A percentile compares a stretch with the other conserved stretches of the same genome.
Evolutionary conservation across 78 protist species (phyloP).

Genomic region (Dictyostelium intermedium): DNA sequence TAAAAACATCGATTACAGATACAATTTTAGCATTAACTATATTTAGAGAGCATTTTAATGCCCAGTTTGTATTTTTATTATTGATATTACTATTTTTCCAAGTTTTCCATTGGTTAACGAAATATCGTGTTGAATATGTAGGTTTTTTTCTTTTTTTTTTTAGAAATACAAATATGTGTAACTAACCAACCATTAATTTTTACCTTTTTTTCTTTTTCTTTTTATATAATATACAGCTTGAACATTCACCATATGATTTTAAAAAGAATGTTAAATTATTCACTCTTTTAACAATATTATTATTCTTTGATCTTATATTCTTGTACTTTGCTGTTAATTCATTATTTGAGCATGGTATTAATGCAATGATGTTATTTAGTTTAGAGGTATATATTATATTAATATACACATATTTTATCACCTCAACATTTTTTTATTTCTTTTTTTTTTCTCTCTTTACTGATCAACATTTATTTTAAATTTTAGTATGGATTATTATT

Average conservation of each 20-base stretch:
- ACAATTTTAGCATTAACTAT: slow-evolving; percentile 93
- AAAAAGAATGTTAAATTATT: slow-evolving; percentile 71
- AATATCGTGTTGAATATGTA: slow-evolving; percentile 90
- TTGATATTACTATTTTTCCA: slow-evolving; percentile 85
- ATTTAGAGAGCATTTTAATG: slow-evolving; percentile 91
- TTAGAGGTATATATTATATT: slow-evolving; percentile 77
- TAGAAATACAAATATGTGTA: background rate
- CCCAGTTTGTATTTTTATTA: slow-evolving; percentile 79
- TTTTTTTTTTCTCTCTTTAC: background rate
- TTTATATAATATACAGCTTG: slow-evolving; percentile 83
- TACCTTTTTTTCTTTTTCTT: background rate
- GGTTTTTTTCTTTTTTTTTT: background rate
- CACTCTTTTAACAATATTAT: slow-evolving; percentile 34
- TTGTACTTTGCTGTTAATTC: slow-evolving; percentile 28
- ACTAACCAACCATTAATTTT: background rate
- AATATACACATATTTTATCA: background rate
- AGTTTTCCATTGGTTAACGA: slow-evolving; percentile 91
- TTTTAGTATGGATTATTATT: slow-evolving; percentile 69
- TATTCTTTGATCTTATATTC: slow-evolving; percentile 52
- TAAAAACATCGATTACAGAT: slow-evolving; percentile 92
- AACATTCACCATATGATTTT: slow-evolving; percentile 80
- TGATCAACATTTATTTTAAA: background rate
- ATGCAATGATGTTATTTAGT: slow-evolving; percentile 87
- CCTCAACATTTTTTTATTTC: background rate
- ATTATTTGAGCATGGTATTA: slow-evolving; percentile 62